Evolutionary conservation across 306 rosid species (phyloP), one percentile per base, ranked within the genome.

Genomic region (Lathyrus oleraceus): DNA sequence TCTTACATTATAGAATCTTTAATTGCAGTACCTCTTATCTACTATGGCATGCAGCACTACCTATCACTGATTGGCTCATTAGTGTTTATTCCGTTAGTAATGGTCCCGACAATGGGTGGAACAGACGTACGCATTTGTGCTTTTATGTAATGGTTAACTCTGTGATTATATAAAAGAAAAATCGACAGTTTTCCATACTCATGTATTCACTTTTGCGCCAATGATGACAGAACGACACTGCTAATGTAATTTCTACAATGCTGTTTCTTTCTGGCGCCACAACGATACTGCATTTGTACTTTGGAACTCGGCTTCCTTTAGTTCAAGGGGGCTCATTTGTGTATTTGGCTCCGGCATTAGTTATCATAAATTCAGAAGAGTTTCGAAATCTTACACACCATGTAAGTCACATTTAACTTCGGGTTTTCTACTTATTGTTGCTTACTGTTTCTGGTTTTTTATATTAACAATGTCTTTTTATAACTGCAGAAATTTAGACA

Each of bases 311-410:
- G 6, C 83, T 91, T 51, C 96, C 96, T 35, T 75, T 88, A 76
- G 96, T 91, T 81, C 97, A 91, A 80, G 97, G 97, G 77, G 88
- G 92, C 83, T 91, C 97, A 9, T 88, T 88, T 75, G 87, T 88
- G 47, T 88, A 85, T 79, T 81, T 91, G 80, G 95, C 97, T n/a
- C 92, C 97, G 0, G 95, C 88, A 38, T 53, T 91, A 71, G 85
- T 86, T 14, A 83, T 91, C 71, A 83, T 85, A 43, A 91, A 91
- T 79, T 81, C 97, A 14, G 79, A 80, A 78, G 92, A 88, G 69
- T 84, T 69, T 76, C 86, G 96, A 54, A 85, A 89, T 79, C 95
- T 92, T 51, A 76, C 91, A 0, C 89, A 92, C 23, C 95, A 89
- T 79, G 98, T 89, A 81, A 82, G 98, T 66, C 53, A 28, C 59